Evolutionary conservation across 768 basidiomycete genomes (phyloP), one percentile per base, ranked within the genome.

Genomic region (Boletus subcaerulescens): DNA sequence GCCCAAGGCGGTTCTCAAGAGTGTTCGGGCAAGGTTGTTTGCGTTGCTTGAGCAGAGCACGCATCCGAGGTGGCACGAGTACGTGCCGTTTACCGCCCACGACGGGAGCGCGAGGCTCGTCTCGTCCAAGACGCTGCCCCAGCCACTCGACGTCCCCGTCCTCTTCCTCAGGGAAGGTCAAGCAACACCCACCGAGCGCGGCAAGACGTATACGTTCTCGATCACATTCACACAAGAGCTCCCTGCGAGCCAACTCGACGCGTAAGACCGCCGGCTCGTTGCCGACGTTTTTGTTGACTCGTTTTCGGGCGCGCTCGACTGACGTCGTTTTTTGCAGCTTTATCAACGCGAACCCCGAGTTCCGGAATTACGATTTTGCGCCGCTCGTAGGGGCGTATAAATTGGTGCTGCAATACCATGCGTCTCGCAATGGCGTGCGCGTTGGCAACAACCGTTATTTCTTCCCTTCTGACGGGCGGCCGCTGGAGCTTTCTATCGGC

Each of bases 361-460:
- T 59, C 45, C 71, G 73, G 17, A 55, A 65, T 17, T 75, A 72
- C 43, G 77, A 82, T 48, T 67, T 76, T 46, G 47, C 65, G 29
- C 81, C 80, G 0, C 61, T 80, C 22, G 64, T 76, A 11, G 65
- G 73, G 12, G 81, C 81, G 4, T 59, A 81, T 43, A 83, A 82
- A 55, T 56, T 82, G 44, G 69, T 82, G 15, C 60, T 83, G 5
- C 72, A 77, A 32, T 65, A 76, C 20, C 68, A 77, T 48, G 76
- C 80, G 7, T 68, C 71, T 29, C 72, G 69, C 39, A 70, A 65
- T 11, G 81, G 81, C 4, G 70, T 77, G 48, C 74, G 76, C 55
- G 78, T 82, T 4, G 77, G 81, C 10, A 69, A 73, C 50, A 80
- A 82, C 57, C 73, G 78, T 12, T 80, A 76, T 61, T 83, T 83